Evolutionary conservation across 345 rosid species (phyloP), one percentile per base, ranked within the genome.

Genomic region (Diplotaxis tenuifolia): DNA sequence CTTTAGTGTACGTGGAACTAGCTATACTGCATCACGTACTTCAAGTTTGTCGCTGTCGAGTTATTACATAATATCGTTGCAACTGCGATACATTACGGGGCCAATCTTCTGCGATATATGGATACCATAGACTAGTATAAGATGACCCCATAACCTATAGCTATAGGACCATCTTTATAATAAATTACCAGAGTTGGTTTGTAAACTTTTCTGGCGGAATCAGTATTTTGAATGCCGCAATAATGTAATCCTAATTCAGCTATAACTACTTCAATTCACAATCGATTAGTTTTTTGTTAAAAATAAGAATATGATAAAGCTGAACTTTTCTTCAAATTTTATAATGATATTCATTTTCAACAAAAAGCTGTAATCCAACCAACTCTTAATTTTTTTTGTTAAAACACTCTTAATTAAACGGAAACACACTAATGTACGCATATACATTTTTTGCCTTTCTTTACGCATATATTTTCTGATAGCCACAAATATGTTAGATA

Each of bases 1-100:
- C 54, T 49, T 74, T 23, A 32, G 52, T 67, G 34, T 31, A 74
- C 62, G 61, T 67, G 68, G 68, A 67, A 49, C 32, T 59, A 58
- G 25, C 60, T 21, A 45, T 47, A 58, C 66, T 49, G 12, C 54
- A 22, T 4, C 54, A 40, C n/a, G n/a, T n/a, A n/a, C 18, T 38
- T 64, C 20, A 31, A 9, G 36, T n/a, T 66, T 47, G 27, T 73
- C 77, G 50, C 36, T 32, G 67, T 47, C 61, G 53, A 64, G 23
- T 42, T 73, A 47, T 28, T 73, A 32, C 9, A 62, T 45, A 45
- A 15, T 7, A 25, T 27, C 14, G n/a, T 14, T 60, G 14, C 38
- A 10, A 32, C 52, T 22, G 38, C 25, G 14, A 49, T 11, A 7
- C 25, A 27, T 25, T 27, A 57, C 14, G 16, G 2, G 45, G 16